Evolutionary conservation across 179 eudicot genomes (phyloP), one percentile per base, ranked within the genome.

Genomic region (Spergularia azorica): DNA sequence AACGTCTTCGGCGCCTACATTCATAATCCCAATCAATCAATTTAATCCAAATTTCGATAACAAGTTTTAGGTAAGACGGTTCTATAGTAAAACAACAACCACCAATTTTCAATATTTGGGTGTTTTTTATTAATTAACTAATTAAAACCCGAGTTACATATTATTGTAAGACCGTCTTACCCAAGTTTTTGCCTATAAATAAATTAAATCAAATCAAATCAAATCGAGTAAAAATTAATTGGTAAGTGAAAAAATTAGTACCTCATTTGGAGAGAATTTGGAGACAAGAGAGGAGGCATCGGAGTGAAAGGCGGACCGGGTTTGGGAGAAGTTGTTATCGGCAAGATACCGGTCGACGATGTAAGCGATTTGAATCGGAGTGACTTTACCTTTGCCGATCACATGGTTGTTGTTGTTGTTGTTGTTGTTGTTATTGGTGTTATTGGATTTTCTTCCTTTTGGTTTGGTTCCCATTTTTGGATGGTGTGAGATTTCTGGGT

Each of bases 331-430:
- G 10, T 81, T 83, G 82, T 92, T 87, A 77, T 90, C 97, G 21
- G 90, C 87, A 6, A 94, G 90, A 58, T 94, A 94, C 1, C 96
- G 91, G 64, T 94, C 97, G 48, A 94, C 94, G 64, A 94, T 78
- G 88, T 89, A 92, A 10, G 98, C 98, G 41, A 94, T 86, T 76
- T 94, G 98, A 21, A 85, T 82, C 2, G 96, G 87, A 1, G 97
- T 94, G 0, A 94, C 87, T 67, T 89, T 87, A 5, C 98, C 98
- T 56, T 82, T 89, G 0, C 97, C 97, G 0, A 86, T 71, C 58
- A 68, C 56, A 68, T 68, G 50, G 18, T 43, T 61, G 36, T 76
- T 70, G 18, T 71, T 72, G 4, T 10, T 50, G 0, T 84, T 39
- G 55, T 41, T 71, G 62, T 16, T 55, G 17, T 17, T 2, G 5